A percentile compares a stretch with the other conserved stretches of the same genome.
These are phyloP conservation scores for rapeseed (Brassica napus) DNA, from an alignment of 345 rosid genomes.

Conservation along the genomic window DNA sequence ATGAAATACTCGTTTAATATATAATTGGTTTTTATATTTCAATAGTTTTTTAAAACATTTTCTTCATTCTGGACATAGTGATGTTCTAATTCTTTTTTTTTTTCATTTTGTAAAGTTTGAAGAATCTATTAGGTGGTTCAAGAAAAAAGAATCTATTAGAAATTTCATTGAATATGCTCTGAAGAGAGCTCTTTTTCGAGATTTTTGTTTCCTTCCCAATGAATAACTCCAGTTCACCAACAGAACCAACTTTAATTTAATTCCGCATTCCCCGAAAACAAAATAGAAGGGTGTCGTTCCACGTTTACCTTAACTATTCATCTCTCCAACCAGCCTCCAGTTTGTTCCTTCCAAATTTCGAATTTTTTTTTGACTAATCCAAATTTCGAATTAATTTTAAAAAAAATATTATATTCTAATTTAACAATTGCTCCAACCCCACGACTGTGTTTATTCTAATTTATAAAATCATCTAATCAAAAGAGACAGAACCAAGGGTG, in stretches of 20 bases:
- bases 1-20: not conserved
- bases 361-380: not conserved
- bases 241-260: not conserved
- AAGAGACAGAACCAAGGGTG: too few species aligned
- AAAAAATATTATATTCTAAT: not conserved
- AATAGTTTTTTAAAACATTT: not conserved
- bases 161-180: not conserved
- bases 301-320: slow-evolving; percentile 8
- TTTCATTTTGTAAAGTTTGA: not conserved
- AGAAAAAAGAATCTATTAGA: not conserved
- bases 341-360: not conserved
- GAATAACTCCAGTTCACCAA: not conserved
- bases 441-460: too few species aligned
- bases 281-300: slow-evolving; percentile 10
- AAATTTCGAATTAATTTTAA: too few species aligned
- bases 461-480: too few species aligned
- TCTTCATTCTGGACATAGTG: too few species aligned
- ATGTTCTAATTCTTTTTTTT: too few species aligned
- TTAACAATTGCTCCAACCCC: not conserved
- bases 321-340: not conserved
- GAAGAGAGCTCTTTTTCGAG: not conserved
- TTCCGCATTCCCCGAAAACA: slow-evolving; percentile 6
- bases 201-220: slow-evolving; percentile 15
- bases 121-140: not conserved
- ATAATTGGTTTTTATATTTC: not conserved